Evolutionary conservation across 1,139 yeast genomes (phyloP).

Genomic region (Yamadazyma dushanensis): DNA sequence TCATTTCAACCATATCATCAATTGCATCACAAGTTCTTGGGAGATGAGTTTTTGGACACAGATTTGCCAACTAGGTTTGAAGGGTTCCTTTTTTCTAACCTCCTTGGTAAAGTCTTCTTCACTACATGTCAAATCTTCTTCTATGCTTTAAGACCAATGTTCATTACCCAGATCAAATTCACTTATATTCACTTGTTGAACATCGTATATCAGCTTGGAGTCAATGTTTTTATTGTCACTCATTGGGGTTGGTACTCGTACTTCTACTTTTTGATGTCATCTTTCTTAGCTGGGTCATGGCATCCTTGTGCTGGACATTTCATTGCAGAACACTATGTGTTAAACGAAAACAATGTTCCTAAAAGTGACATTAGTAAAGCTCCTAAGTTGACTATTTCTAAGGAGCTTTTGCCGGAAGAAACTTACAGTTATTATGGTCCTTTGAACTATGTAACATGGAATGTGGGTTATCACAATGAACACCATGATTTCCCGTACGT

Average conservation of each 20-base stretch:
- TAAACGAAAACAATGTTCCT: constrained; percentile 56
- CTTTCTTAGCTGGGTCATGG: constrained; percentile 86
- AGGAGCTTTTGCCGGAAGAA: constrained; percentile 58
- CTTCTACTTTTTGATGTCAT: constrained; percentile 68
- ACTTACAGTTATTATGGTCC: constrained; percentile 89
- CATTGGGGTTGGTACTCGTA: constrained; percentile 66
- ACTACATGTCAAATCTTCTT: constrained; percentile 88
- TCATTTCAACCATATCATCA: constrained; percentile 92
- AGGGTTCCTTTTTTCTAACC: constrained; percentile 69
- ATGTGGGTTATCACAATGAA: constrained; percentile 91
- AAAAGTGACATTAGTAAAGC: constrained; percentile 17
- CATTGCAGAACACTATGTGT: constrained; percentile 88
- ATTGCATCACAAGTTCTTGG: constrained; percentile 85
- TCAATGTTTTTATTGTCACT: constrained; percentile 57
- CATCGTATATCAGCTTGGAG: constrained; percentile 56
- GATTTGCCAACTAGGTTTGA: constrained; percentile 83
- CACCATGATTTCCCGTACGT: constrained; percentile 94
- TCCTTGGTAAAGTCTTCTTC: constrained; percentile 86
- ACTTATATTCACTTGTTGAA: constrained; percentile 75
- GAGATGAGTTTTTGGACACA: constrained; percentile 83
- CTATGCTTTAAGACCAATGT: constrained; percentile 89
- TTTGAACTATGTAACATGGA: constrained; percentile 78
- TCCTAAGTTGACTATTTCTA: constrained; percentile 25
- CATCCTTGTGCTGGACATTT: constrained; percentile 97
- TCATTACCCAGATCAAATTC: constrained; percentile 71